Base-by-base conservation (phyloP, 345 rosid species). In the Eucalyptus tenuipes region DNA sequence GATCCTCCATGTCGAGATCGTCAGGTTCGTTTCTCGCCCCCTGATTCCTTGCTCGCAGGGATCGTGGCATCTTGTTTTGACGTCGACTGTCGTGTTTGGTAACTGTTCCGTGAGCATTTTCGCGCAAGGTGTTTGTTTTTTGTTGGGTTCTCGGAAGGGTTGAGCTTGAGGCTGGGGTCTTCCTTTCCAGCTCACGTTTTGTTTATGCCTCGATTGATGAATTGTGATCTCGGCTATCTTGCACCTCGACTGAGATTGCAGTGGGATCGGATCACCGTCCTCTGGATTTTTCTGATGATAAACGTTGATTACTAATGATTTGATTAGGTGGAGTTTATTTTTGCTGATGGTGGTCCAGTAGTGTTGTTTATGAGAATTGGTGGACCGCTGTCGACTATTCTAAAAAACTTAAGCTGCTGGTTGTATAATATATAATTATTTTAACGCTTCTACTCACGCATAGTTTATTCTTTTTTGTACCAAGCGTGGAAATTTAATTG, bases 1-100 rank as follows among this genome's bases (percentile, higher is more conserved):
- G 7, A 93, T 96, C 88, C 90, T 93, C 24, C 89, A 90, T 87
- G 92, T 95, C 82, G 97, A 97, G 89, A 93, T 97, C 88, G 89
- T 94, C 85, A 94, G 94, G 99, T 96, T 49, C 31, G 59, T 27
- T 3, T 85, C 48, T 57, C 50, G 29, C 37, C 85, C 66, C 79
- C 48, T 45, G 14, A 49, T 66, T 49, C 40, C 49, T 49, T 5
- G 42, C 86, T 50, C 20, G 25, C 22, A n/a, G 66, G 82, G 80
- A 33, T 68, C 44, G 40, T 68, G 20, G 80, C 80, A 33, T 68
- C 80, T 55, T 68, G 80, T 68, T 68, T 33, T 68, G 80, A 33
- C 37, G 24, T 68, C 80, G 80, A 68, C 80, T 31, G 79, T 2
- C 42, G 37, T 68, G 79, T 7, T 68, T 9, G 24, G 79, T 66